Base-by-base conservation (phyloP, 2,329 filamentous ascomycete species). In the Diaporthe citriasiana region DNA sequence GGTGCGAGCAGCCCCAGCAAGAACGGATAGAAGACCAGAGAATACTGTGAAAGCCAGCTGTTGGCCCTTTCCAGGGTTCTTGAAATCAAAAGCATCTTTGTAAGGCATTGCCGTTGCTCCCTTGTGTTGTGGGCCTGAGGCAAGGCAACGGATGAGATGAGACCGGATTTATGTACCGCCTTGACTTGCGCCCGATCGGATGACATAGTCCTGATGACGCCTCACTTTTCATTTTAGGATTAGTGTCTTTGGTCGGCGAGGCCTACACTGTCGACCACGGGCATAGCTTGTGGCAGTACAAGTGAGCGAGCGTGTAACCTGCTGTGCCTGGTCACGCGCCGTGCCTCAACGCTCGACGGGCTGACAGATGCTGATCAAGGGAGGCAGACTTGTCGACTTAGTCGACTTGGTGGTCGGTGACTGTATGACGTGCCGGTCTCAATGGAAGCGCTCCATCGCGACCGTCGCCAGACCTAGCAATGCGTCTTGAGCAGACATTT, bases 361-460 rank as follows among this genome's bases (percentile, higher is more conserved):
- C 30, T 56, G 57, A 59, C 57, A 51, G 47, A n/a, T 25, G 40
- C 19, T 74, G 72, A 51, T 50, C 38, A 45, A 66, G 72, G 65
- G 30, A 60, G 50, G 50, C 27, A 25, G 6, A 15, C 19, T 51
- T 22, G 22, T 27, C 12, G 35, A 27, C 17, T 35, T 27, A 17
- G 17, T 30, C 53, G 7, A 69, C 25, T 69, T 25, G 27, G 47
- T 40, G n/a, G 57, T 30, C 38, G 15, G 13, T 22, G 19, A 42
- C 42, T 47, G 59, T 33, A 35, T 42, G 17, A 47, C 59, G 27
- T n/a, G 40, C 7, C 38, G 25, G 38, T 25, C 25, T 30, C 40
- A 12, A 63, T 9, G 22, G 13, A 27, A 63, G 17, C n/a, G 60
- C 19, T 50, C 27, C 25, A 22, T 63, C 59, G 13, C 7, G 56